These are phyloP conservation scores for Graphiopsis chlorocephala DNA, from an alignment of 2,329 filamentous ascomycete genomes.

Conservation along the genomic window DNA sequence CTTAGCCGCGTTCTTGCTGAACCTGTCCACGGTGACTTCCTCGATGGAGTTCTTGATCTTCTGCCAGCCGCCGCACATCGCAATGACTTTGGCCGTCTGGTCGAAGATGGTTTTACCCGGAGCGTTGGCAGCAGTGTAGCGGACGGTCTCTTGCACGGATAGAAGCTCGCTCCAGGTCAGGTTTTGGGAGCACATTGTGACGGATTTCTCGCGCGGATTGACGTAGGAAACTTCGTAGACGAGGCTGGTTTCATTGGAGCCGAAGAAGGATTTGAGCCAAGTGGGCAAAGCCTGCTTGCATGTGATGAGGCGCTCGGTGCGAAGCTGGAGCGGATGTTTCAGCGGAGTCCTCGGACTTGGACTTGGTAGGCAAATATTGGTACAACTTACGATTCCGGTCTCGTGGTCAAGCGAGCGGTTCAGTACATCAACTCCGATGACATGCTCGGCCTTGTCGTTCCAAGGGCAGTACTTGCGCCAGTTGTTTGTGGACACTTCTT, in stretches of 20 bases:
- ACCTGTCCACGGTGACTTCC: slow-evolving; percentile 82
- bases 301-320: slow-evolving; percentile 67
- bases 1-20: slow-evolving; percentile 86
- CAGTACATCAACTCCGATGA: slow-evolving; percentile 91
- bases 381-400: slow-evolving; percentile 55
- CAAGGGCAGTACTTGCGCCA: slow-evolving; percentile 99
- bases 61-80: slow-evolving; percentile 93
- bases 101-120: slow-evolving; percentile 70
- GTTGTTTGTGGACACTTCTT: slow-evolving; percentile 94
- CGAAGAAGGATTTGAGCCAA: slow-evolving; percentile 78
- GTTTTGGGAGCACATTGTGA: slow-evolving; percentile 96
- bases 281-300: slow-evolving; percentile 67
- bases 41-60: slow-evolving; percentile 96
- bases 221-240: slow-evolving; percentile 97
- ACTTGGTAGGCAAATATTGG: background rate
- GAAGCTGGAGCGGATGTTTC: slow-evolving; percentile 48
- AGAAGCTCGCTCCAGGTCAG: slow-evolving; percentile 89
- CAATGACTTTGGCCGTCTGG: slow-evolving; percentile 89
- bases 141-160: slow-evolving; percentile 87
- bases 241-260: slow-evolving; percentile 75
- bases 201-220: slow-evolving; percentile 75
- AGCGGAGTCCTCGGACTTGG: no score
- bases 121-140: slow-evolving; percentile 58
- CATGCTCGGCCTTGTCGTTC: slow-evolving; percentile 98
- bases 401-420: slow-evolving; percentile 63